Percentiles rank a stretch among this genome's conserved stretches.
phyloP scores from a whole-genome alignment of 495 filamentous ascomycete genomes.

The Tuber borchii region DNA sequence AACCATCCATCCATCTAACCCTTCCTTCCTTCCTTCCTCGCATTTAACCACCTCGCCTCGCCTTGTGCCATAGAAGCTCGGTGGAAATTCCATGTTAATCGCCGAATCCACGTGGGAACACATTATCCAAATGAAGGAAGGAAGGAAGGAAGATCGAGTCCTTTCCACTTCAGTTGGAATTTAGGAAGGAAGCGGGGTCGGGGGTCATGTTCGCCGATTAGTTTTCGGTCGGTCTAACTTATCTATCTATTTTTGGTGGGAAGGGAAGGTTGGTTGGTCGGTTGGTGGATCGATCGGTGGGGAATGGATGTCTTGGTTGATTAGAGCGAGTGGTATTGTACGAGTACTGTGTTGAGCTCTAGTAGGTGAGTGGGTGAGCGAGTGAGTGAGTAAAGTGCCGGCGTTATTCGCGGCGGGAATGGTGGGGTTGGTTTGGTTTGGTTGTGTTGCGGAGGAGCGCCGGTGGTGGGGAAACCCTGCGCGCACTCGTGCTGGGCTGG shows the following conservation, averaged over 20 bases:
- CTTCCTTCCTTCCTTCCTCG: too few relatives aligned
- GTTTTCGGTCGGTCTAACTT: background rate
- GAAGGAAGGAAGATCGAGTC: too few relatives aligned
- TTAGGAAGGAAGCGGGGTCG: background rate
- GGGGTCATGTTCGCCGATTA: background rate
- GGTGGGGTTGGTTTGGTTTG: background rate
- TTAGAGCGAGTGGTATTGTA: too few relatives aligned
- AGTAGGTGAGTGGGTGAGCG: background rate
- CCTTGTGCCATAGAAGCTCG: too few relatives aligned
- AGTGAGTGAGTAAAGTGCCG: background rate
- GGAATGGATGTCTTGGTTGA: too few relatives aligned
- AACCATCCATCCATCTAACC: too few relatives aligned
- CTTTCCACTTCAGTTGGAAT: background rate
- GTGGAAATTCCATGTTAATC: too few relatives aligned
- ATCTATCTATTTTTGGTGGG: background rate
- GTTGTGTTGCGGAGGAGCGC: background rate
- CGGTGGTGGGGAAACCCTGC: background rate
- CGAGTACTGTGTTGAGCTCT: too few relatives aligned
- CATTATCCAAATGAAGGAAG: too few relatives aligned
- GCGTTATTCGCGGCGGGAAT: background rate
- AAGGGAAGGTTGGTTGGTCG: background rate
- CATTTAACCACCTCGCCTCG: too few relatives aligned
- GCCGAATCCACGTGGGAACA: too few relatives aligned
- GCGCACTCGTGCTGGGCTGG: background rate
- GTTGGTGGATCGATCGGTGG: background rate